Evolutionary conservation across 2,329 filamentous ascomycete species (phyloP).

Genomic region (Cercospora sp.): DNA sequence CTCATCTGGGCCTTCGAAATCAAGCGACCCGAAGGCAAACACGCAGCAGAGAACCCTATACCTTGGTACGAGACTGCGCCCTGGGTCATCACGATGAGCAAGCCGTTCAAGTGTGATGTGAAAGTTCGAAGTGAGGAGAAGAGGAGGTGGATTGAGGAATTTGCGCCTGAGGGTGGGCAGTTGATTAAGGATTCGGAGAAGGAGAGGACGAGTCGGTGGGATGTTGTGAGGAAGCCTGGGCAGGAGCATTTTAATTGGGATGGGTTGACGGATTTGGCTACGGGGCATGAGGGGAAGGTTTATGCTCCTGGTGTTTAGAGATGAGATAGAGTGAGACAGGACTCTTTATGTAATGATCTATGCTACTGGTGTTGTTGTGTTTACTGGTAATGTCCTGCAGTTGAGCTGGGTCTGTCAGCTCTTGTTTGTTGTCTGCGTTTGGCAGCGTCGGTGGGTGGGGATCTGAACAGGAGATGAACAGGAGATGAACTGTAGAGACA

Average conservation of each 20-base stretch:
- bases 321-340: neutral
- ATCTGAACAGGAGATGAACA: neutral
- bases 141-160: conserved; percentile 34
- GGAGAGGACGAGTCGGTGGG: conserved; percentile 27
- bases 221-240: conserved; percentile 24
- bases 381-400: neutral
- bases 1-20: conserved; percentile 38
- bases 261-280: conserved; percentile 29
- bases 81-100: conserved; percentile 40
- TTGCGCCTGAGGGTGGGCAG: conserved; percentile 30
- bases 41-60: conserved; percentile 29
- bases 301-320: conserved; percentile 17
- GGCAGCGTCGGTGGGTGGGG: neutral
- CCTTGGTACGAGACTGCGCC: conserved; percentile 39
- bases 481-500: neutral
- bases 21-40: conserved; percentile 30
- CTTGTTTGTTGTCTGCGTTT: neutral
- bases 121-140: conserved; percentile 36
- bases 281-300: conserved; percentile 13
- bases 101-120: conserved; percentile 36
- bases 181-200: conserved; percentile 29
- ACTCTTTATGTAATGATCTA: neutral
- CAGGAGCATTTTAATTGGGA: conserved; percentile 30
- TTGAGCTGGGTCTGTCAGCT: neutral
- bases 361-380: neutral